Evolutionary conservation across 176 grass and related monocot species (phyloP), one percentile per base, ranked within the genome.

Genomic region (Zoysia pacifica): DNA sequence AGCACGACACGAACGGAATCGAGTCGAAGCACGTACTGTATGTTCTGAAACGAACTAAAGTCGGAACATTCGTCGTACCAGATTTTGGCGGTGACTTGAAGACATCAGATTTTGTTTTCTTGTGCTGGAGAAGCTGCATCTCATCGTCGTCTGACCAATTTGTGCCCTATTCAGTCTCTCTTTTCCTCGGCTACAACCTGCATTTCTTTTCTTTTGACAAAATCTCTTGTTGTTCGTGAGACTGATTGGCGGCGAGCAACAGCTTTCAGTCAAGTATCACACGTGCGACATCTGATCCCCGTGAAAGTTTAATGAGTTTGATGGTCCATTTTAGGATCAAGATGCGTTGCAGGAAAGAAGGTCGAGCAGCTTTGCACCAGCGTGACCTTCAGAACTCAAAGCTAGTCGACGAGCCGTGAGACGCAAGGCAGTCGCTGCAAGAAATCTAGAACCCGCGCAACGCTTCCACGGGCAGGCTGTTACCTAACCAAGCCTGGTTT

Each of bases 261-360:
- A 53, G 53, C 42, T 64, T 53, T 20, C 54, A 62, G 40, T 56
- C 15, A 56, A 6, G 75, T 39, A 0, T 6, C 48, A 80, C 86
- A 75, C 50, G 70, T 64, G 76, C 35, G 53, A 28, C 28, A 28
- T 28, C 28, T 28, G 77, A 77, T 85, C 49, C 65, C 14, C 77
- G 51, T 77, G 77, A 72, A 85, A 76, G 12, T 28, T 7, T 77
- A 11, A 72, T 77, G 70, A 11, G 86, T 74, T 89, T 82, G 77
- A 67, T 15, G 48, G 87, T 85, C 87, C 81, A 89, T 89, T 85
- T 56, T 63, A 36, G 5, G n/a, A 28, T 28, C 28, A 28, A 28
- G 28, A 28, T 28, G 28, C 28, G 68, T 45, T 74, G 40, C 64
- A 65, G 58, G 65, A 45, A 81, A 16, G 6, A 2, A 28, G 39